Base-by-base conservation (phyloP, 2,329 filamentous ascomycete species). In the Aspergillus brasiliensis region DNA sequence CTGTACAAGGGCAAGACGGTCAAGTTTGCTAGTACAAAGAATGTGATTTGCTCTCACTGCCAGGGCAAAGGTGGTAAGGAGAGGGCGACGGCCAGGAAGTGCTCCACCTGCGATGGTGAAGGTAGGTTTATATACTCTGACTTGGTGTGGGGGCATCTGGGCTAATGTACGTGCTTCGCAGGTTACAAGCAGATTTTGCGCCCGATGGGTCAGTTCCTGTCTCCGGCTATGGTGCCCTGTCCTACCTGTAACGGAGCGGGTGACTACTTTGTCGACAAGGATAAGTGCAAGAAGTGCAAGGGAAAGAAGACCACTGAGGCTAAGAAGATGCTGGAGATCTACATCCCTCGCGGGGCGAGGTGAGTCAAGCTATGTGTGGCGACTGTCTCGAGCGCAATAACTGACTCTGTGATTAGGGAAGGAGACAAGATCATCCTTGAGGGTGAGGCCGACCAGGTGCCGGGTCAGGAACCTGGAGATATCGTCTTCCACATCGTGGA, bases 211-310 rank as follows among this genome's bases (percentile, higher is more conserved):
- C 92, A 93, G 19, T 92, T 93, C 60, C 82, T 97, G 63, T 91
- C 91, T 28, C 90, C 92, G 71, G 89, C 92, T 70, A 87, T 88
- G 6, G 87, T 93, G 38, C 78, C 88, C 37, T 99, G 95, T 77
- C 88, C 90, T 69, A 88, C 89, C 70, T 99, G 95, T 78, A 84
- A 88, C 61, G 94, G 93, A 34, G 85, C 88, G n/a, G 95, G 95
- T 5, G 88, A 88, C 72, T 88, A 93, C 72, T 96, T 88, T 81
- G 94, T 94, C 77, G 92, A 97, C 73, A 98, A 98, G 82, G 95
- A 99, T 73, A 91, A 92, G 74, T 99, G 95, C 83, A 97, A 96
- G 84, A 97, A 95, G 82, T 99, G 95, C 86, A 98, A 98, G 80
- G 95, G 95, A 71, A 91, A 91, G 77, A 86, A 91, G 63, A 92